Conservation (phyloP, 805 yeast species). For the Cyberlindnera misumaiensis region DNA sequence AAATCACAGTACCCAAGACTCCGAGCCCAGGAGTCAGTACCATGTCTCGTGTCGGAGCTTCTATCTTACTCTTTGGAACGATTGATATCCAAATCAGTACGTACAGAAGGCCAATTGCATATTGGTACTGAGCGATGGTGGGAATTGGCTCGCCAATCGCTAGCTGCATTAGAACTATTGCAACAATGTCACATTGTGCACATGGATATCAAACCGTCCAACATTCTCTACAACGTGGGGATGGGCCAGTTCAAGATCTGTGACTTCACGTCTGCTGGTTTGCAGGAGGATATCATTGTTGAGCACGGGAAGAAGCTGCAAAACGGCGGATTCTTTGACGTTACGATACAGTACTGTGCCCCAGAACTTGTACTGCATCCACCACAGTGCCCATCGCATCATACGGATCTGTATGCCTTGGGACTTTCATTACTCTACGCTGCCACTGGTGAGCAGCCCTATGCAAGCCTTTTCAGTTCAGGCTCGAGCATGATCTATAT, state of each 20-base stretch:
- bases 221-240: constrained; percentile 28
- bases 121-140: constrained; percentile 27
- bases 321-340: constrained; percentile 23
- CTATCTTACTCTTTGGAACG: constrained; percentile 18
- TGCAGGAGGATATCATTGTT: constrained; percentile 12
- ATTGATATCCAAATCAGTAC: constrained; percentile 12
- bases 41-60: constrained; percentile 13
- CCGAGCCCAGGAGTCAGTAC: constrained; percentile 11
- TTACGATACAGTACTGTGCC: constrained; percentile 38
- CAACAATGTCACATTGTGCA: constrained; percentile 31
- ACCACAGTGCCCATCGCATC: constrained; percentile 24
- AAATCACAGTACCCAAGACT: constrained; percentile 9
- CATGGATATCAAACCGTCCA: constrained; percentile 42
- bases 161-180: constrained; percentile 23
- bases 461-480: constrained; percentile 15
- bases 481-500: constrained; percentile 24
- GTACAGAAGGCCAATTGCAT: constrained; percentile 4
- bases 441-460: constrained; percentile 42
- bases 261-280: constrained; percentile 39
- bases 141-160: constrained; percentile 23
- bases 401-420: constrained; percentile 39
- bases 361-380: constrained; percentile 35
- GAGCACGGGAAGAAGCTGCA: constrained; percentile 12
- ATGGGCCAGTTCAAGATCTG: constrained; percentile 31
- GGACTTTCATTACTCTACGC: constrained; percentile 37